Evolutionary conservation across 208 protist genomes (phyloP).

Genomic region (Leishmania martiniquensis): DNA sequence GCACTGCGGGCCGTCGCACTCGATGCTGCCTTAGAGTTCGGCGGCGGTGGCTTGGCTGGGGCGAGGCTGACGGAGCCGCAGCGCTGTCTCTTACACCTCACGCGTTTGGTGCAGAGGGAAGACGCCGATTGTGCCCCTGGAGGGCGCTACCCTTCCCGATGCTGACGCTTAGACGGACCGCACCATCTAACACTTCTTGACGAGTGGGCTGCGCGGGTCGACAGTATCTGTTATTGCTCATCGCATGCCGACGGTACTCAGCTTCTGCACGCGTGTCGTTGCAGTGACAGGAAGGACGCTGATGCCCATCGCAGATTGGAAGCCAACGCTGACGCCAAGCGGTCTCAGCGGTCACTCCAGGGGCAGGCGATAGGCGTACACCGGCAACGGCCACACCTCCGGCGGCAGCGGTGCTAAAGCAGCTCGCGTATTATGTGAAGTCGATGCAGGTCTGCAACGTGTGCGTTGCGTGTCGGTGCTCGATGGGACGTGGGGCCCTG

Average conservation of each 20-base stretch:
- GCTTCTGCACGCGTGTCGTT: slow-evolving; percentile 88
- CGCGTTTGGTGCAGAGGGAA: slow-evolving; percentile 89
- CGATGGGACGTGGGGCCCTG: neutral
- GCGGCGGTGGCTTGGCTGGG: slow-evolving; percentile 42
- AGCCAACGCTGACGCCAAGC: slow-evolving; percentile 3
- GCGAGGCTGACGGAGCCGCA: slow-evolving; percentile 86
- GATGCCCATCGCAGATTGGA: slow-evolving; percentile 30
- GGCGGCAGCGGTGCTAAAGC: slow-evolving; percentile 9
- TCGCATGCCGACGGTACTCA: slow-evolving; percentile 91
- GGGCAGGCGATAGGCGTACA: neutral
- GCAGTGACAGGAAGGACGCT: slow-evolving; percentile 54
- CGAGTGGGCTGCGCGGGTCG: slow-evolving; percentile 76
- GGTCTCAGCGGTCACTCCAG: neutral
- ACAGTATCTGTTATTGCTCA: slow-evolving; percentile 97
- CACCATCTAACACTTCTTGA: slow-evolving; percentile 86
- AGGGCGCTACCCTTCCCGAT: slow-evolving; percentile 90
- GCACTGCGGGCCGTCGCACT: slow-evolving; percentile 52
- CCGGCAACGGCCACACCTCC: neutral
- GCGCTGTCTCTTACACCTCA: slow-evolving; percentile 95
- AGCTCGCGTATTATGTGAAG: slow-evolving; percentile 31
- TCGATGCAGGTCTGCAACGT: neutral
- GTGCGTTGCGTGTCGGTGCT: neutral
- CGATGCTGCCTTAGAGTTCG: slow-evolving; percentile 29
- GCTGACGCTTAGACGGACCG: slow-evolving; percentile 77
- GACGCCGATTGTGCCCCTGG: slow-evolving; percentile 93